These are phyloP conservation scores for Hevea brasiliensis DNA, from an alignment of 345 rosid species.

Conservation along the genomic window DNA sequence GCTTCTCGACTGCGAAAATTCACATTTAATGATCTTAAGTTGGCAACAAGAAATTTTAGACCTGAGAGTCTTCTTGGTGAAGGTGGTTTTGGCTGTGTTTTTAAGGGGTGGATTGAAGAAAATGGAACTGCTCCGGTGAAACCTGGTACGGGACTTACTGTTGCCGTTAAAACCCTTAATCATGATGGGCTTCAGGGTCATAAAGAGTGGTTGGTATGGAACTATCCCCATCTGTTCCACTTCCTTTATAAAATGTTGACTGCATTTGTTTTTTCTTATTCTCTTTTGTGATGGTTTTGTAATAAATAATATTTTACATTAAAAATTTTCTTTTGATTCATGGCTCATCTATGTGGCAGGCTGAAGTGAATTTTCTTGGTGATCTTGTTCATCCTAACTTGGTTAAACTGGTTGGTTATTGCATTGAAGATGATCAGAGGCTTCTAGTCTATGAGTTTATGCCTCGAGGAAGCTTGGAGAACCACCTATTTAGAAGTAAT, in stretches of 20 bases:
- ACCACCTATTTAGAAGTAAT: slow-evolving; percentile 92
- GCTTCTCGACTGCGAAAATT: slow-evolving; percentile 81
- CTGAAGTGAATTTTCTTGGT: slow-evolving; percentile 91
- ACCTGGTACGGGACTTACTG: slow-evolving; percentile 97
- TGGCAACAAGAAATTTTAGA: slow-evolving; percentile 91
- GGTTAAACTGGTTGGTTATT: slow-evolving; percentile 88
- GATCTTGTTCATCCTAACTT: slow-evolving; percentile 92
- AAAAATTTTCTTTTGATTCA: slow-evolving; percentile 15
- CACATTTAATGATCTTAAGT: slow-evolving; percentile 84
- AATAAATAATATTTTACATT: not conserved
- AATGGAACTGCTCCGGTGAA: slow-evolving; percentile 97
- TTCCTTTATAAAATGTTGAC: not conserved
- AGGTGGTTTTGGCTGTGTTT: slow-evolving; percentile 98
- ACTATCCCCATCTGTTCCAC: slow-evolving; percentile 12
- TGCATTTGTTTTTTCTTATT: not conserved
- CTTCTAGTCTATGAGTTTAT: slow-evolving; percentile 92
- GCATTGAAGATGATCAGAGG: slow-evolving; percentile 90
- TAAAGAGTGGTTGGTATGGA: slow-evolving; percentile 93
- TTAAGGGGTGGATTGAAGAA: slow-evolving; percentile 96
- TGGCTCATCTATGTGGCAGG: slow-evolving; percentile 42
- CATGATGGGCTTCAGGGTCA: slow-evolving; percentile 99
- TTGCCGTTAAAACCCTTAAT: slow-evolving; percentile 94
- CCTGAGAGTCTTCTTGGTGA: slow-evolving; percentile 98
- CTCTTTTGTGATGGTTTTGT: not conserved
- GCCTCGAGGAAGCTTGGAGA: slow-evolving; percentile 98